phyloP scores from a whole-genome alignment of 2,329 filamentous ascomycete genomes.

The Claviceps digitariae region DNA sequence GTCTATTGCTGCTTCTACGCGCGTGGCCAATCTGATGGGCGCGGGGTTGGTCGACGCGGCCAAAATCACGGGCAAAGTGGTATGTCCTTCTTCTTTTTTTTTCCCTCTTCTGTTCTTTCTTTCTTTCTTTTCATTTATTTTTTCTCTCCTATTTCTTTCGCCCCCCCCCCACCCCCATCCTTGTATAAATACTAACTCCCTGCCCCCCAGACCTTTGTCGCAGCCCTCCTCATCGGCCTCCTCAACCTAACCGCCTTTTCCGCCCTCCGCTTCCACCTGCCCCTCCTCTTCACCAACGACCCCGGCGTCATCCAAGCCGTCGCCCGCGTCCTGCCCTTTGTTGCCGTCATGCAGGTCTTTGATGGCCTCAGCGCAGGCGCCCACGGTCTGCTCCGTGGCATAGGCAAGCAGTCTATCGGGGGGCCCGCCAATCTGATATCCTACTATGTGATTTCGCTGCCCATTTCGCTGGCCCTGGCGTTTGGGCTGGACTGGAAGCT shows the following conservation, averaged over 20 bases:
- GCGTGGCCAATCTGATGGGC: conserved; percentile 84
- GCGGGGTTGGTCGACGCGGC: conserved; percentile 71
- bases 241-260: conserved; percentile 64
- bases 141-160: too few species aligned
- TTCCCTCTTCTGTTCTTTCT: too few species aligned
- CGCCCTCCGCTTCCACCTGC: conserved; percentile 57
- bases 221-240: conserved; percentile 57
- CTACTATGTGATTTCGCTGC: conserved; percentile 79
- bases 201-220: conserved; percentile 36
- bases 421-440: conserved; percentile 77
- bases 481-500: conserved; percentile 70
- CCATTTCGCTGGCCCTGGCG: conserved; percentile 63
- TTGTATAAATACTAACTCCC: neutral
- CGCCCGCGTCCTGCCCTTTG: conserved; percentile 59
- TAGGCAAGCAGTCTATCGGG: conserved; percentile 80
- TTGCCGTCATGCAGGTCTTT: conserved; percentile 80
- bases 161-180: too few species aligned
- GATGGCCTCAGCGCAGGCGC: conserved; percentile 69
- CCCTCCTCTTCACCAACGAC: conserved; percentile 66
- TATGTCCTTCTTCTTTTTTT: conserved; percentile 18
- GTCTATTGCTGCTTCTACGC: conserved; percentile 75
- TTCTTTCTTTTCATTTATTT: conserved; percentile 1
- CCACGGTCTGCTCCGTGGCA: conserved; percentile 72
- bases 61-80: conserved; percentile 66
- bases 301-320: conserved; percentile 55